These are phyloP conservation scores for Paragyromitra xinjiangensis DNA, from an alignment of 495 filamentous ascomycete genomes.

Conservation along the genomic window DNA sequence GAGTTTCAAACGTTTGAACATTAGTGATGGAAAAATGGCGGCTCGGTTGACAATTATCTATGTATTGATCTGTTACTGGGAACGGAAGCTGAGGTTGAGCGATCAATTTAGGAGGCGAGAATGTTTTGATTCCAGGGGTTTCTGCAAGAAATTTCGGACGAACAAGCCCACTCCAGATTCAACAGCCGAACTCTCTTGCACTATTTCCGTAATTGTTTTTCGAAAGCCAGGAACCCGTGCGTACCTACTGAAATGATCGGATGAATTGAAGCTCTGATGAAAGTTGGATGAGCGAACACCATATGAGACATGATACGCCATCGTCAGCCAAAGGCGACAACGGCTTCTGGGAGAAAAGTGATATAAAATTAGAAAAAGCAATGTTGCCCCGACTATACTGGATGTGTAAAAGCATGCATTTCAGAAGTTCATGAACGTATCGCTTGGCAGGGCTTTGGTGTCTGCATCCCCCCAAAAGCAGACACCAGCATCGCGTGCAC, in stretches of 20 bases:
- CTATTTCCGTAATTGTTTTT: conserved; percentile 10
- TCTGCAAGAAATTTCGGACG: conserved; percentile 49
- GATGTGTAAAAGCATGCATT: conserved; percentile 51
- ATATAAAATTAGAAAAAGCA: conserved; percentile 49
- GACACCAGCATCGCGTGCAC: conserved; percentile 51
- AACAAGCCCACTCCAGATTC: conserved; percentile 43
- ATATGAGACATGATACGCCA: conserved; percentile 54
- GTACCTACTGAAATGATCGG: conserved; percentile 46
- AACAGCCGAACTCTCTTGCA: conserved; percentile 36
- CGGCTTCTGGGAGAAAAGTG: conserved; percentile 40
- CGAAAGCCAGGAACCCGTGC: conserved; percentile 39
- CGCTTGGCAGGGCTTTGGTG: conserved; percentile 50
- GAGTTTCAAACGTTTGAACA: conserved; percentile 25
- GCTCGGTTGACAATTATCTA: conserved; percentile 28
- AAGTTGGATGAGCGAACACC: conserved; percentile 45
- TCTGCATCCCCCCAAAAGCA: conserved; percentile 29
- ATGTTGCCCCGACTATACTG: conserved; percentile 42
- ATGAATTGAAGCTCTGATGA: conserved; percentile 46
- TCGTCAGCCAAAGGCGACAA: conserved; percentile 47
- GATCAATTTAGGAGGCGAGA: conserved; percentile 36
- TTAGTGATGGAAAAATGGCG: conserved; percentile 18
- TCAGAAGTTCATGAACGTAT: conserved; percentile 45
- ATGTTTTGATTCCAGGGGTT: conserved; percentile 30
- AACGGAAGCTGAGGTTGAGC: conserved; percentile 31
- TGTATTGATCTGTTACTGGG: conserved; percentile 43